phyloP scores from a whole-genome alignment of 805 yeast species.

The Wickerhamomyces subpelliculosus region DNA sequence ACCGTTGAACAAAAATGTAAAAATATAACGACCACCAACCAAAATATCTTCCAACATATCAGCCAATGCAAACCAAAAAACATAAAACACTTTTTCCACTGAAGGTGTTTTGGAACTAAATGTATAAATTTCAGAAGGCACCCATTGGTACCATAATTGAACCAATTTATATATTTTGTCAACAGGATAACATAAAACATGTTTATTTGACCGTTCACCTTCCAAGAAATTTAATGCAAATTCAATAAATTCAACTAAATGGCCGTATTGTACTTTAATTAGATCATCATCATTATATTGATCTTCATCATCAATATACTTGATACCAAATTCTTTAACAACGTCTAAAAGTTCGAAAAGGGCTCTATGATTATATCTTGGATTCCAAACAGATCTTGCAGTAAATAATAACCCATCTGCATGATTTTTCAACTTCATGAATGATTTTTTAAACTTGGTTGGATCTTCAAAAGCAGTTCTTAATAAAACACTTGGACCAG shows the following conservation, averaged over 20 bases:
- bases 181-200: slow-evolving; percentile 14
- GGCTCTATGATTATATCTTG: slow-evolving; percentile 13
- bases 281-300: slow-evolving; percentile 4
- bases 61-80: slow-evolving; percentile 11
- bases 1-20: slow-evolving; percentile 17
- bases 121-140: slow-evolving; percentile 13
- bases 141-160: slow-evolving; percentile 9
- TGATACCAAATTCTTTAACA: slow-evolving; percentile 11
- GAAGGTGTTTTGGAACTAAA: slow-evolving; percentile 7
- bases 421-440: slow-evolving; percentile 5
- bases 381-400: slow-evolving; percentile 12
- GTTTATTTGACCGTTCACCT: slow-evolving; percentile 4
- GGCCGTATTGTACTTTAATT: slow-evolving; percentile 2
- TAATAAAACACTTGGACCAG: slow-evolving; percentile 15
- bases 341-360: slow-evolving; percentile 14
- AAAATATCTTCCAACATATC: slow-evolving; percentile 12
- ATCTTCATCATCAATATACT: slow-evolving; percentile 3
- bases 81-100: slow-evolving; percentile 11
- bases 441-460: slow-evolving; percentile 8
- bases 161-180: slow-evolving; percentile 7
- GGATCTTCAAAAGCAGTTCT: slow-evolving; percentile 11
- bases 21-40: slow-evolving; percentile 13
- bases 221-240: slow-evolving; percentile 5
- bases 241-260: slow-evolving; percentile 6
- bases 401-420: slow-evolving; percentile 17